Percentiles rank a stretch among this genome's conserved stretches.
These are phyloP conservation scores for Torulaspora globosa DNA, from an alignment of 1,139 yeast genomes.

Conservation along the genomic window DNA sequence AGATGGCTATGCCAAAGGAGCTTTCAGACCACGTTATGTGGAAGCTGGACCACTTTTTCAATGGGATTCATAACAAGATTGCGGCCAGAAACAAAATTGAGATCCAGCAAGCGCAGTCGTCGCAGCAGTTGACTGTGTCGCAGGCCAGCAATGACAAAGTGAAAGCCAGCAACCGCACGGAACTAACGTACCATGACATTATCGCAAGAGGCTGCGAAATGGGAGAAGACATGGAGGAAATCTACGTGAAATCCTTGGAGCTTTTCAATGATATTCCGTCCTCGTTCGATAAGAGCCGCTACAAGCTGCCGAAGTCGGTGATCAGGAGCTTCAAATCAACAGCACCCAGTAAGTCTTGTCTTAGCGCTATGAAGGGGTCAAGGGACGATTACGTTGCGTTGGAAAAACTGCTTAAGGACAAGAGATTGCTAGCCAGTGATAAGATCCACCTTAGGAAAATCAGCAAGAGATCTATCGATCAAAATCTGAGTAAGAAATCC, in stretches of 20 bases:
- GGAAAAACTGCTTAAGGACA: conserved; percentile 22
- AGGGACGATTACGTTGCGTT: conserved; percentile 20
- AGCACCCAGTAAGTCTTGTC: conserved; percentile 9
- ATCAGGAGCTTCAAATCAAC: conserved; percentile 23
- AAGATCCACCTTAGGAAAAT: conserved; percentile 18
- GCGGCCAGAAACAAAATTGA: conserved; percentile 27
- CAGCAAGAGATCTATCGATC: conserved; percentile 19
- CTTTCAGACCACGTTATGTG: conserved; percentile 20
- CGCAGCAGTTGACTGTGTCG: conserved; percentile 15
- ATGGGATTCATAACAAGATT: conserved; percentile 28
- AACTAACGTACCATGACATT: conserved; percentile 31
- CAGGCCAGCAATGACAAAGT: conserved; percentile 16
- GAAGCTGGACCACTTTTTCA: conserved; percentile 31
- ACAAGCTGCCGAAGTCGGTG: conserved; percentile 26
- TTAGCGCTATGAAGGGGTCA: conserved; percentile 12
- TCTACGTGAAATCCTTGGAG: conserved; percentile 33
- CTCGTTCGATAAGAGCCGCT: conserved; percentile 21
- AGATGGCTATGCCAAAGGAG: conserved; percentile 22
- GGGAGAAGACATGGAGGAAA: conserved; percentile 32
- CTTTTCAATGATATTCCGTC: conserved; percentile 33
- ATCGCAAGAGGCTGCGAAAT: conserved; percentile 32
- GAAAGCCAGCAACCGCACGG: conserved; percentile 19
- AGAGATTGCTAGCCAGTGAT: conserved; percentile 21
- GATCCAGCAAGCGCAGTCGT: conserved; percentile 18
- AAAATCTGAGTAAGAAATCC: conserved; percentile 24